These are phyloP conservation scores for Globisporangium uncinulatum DNA, from an alignment of 352 stramenopile genomes.

Conservation along the genomic window DNA sequence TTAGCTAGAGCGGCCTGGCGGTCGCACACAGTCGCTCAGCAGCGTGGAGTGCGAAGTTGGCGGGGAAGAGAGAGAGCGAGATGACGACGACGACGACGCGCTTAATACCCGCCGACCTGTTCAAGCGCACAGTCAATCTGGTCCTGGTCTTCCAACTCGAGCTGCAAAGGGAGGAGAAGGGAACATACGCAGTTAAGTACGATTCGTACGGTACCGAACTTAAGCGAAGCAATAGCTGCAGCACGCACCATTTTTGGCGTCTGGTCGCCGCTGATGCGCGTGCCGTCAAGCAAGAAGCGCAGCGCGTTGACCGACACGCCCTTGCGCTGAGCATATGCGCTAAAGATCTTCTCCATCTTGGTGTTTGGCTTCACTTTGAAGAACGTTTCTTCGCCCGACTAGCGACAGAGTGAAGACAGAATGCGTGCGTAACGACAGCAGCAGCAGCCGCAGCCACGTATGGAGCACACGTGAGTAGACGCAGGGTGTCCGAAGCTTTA, in stretches of 20 bases:
- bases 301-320: constrained; percentile 86
- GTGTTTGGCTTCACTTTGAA: constrained; percentile 99
- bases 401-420: background rate
- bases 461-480: background rate
- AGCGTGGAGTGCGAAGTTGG: no score
- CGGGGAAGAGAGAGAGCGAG: no score
- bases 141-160: constrained; percentile 98
- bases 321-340: constrained; percentile 94
- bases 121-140: constrained; percentile 97
- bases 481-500: background rate
- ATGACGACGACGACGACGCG: background rate
- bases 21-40: background rate
- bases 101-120: constrained; percentile 74
- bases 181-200: background rate
- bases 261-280: constrained; percentile 91
- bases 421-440: background rate
- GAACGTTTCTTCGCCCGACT: constrained; percentile 95
- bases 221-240: background rate
- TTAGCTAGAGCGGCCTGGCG: no score
- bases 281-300: constrained; percentile 95
- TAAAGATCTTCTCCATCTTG: constrained; percentile 98
- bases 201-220: background rate
- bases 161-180: constrained; percentile 9
- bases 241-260: constrained; percentile 89
- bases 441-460: background rate